Percentiles rank a stretch among this genome's conserved stretches.
Evolutionary conservation across 805 yeast species (phyloP).

Genomic region (Candida suzukii): DNA sequence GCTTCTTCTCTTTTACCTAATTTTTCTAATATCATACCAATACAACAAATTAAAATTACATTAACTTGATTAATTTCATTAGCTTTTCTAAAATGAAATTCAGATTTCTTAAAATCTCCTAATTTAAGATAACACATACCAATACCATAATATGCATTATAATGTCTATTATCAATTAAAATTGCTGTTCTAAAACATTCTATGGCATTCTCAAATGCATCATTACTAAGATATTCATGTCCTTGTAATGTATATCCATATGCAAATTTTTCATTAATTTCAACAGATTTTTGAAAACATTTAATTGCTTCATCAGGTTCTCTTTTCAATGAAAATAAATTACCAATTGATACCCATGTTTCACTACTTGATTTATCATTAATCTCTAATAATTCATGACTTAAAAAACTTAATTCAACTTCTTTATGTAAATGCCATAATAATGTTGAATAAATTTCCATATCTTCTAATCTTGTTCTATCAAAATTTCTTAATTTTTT

Average conservation of each 20-base stretch:
- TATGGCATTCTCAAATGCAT: conserved; percentile 84
- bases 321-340: conserved; percentile 71
- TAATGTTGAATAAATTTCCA: conserved; percentile 87
- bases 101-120: conserved; percentile 80
- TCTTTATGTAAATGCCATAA: conserved; percentile 90
- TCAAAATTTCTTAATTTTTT: conserved; percentile 57
- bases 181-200: conserved; percentile 77
- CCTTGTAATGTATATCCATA: conserved; percentile 93
- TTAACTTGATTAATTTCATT: conserved; percentile 85
- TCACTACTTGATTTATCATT: conserved; percentile 61
- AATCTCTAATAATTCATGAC: conserved; percentile 70
- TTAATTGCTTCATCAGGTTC: conserved; percentile 88
- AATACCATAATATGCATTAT: conserved; percentile 91
- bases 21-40: conserved; percentile 88
- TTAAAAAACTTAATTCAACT: conserved; percentile 68
- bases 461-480: conserved; percentile 74
- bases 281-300: conserved; percentile 76
- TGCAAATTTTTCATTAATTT: conserved; percentile 53
- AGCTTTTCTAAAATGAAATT: conserved; percentile 81
- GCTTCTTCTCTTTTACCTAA: conserved; percentile 65
- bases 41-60: conserved; percentile 82
- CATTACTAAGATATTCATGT: conserved; percentile 82
- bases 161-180: conserved; percentile 71
- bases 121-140: conserved; percentile 89
- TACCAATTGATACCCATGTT: conserved; percentile 91